Evolutionary conservation across 495 filamentous ascomycete species (phyloP), one percentile per base, ranked within the genome.

Genomic region (Penicillium malachiteum): DNA sequence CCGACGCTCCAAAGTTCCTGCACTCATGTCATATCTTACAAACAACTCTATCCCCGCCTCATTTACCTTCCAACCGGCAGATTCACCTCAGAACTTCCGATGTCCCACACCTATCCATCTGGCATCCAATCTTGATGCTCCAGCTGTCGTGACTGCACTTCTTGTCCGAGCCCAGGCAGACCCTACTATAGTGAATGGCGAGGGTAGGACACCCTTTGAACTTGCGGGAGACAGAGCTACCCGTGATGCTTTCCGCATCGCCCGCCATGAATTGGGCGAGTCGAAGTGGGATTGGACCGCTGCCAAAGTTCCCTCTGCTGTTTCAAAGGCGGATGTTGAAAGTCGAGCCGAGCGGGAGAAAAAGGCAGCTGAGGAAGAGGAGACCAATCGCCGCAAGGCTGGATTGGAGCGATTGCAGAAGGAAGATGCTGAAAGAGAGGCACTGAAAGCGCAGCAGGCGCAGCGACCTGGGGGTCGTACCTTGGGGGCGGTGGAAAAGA

Each of bases 221-320:
- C 81, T 97, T 5, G 83, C 90, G 9, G 91, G 95, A 32, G 91
- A 97, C 66, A 82, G 92, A 2, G 74, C 86, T 3, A 96, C 92
- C 0, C 83, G 94, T 1, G 93, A 97, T 63, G 90, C 91, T 5
- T 98, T 98, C 76, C 88, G 95, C 3, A 80, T 97, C 18, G 91
- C 92, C 0, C 86, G 94, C 8, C 77, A 80, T 43, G 87, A 93
- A 62, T 76, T 97, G 1, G 92, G 92, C 3, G 92, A 94, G 64
- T 59, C 62, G 0, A 71, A 68, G 50, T 96, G 89, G 89, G 80
- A 91, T 67, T 98, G 95, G 95, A 80, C 85, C 3, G 72, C 68
- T 1, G 87, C 91, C 2, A 77, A 79, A 16, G 83, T 97, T 0
- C 91, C 93, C 1, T 63, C 83, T 0, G 74, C 86, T 0, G 67